phyloP scores from a whole-genome alignment of 1,284 basidiomycete genomes.

The Cutaneotrichosporon mucoides region DNA sequence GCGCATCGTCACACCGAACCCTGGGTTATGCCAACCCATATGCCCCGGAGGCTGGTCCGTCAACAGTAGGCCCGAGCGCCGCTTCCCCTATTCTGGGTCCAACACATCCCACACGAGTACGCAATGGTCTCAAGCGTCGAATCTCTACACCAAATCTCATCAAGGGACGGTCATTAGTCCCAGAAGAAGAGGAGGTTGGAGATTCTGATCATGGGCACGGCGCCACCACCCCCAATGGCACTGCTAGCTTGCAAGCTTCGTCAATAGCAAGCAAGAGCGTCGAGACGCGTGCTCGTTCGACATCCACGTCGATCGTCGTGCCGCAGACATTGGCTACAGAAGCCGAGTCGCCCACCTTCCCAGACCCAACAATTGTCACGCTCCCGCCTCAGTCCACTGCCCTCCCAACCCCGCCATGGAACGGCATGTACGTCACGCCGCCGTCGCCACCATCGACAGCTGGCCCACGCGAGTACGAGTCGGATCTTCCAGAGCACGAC shows the following conservation, averaged over 20 bases:
- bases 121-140: constrained; percentile 34
- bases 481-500: neutral
- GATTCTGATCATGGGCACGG: neutral
- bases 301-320: constrained; percentile 41
- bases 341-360: constrained; percentile 10
- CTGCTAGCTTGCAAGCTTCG: neutral
- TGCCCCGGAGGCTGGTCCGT: neutral
- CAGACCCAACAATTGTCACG: constrained; percentile 10
- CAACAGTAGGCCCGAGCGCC: constrained; percentile 5
- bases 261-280: constrained; percentile 15
- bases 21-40: constrained; percentile 2
- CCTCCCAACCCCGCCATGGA: constrained; percentile 13
- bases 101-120: constrained; percentile 5
- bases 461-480: neutral
- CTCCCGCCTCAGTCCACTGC: constrained; percentile 8
- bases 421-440: constrained; percentile 21
- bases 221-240: neutral
- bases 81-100: constrained; percentile 3
- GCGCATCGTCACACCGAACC: constrained; percentile 14
- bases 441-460: constrained; percentile 16
- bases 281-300: constrained; percentile 38
- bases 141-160: constrained; percentile 38
- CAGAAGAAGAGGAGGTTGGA: constrained; percentile 11
- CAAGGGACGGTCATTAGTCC: constrained; percentile 8
- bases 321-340: constrained; percentile 21